Evolutionary conservation across 441 rosid species (phyloP).

Genomic region (Euphorbia corollata): DNA sequence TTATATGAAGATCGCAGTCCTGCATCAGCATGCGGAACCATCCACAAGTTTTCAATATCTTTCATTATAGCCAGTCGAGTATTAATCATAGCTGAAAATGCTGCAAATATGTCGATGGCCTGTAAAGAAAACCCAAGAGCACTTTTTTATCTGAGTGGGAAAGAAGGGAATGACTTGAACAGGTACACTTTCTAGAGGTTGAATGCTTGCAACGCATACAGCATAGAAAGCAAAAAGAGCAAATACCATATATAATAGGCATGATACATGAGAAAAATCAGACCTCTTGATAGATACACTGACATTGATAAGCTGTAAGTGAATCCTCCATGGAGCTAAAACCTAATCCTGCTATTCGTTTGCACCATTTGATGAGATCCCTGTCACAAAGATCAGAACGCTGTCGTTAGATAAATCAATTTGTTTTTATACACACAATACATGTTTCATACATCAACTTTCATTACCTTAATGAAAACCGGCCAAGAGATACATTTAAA

Average conservation of each 20-base stretch:
- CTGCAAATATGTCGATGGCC: constrained; percentile 82
- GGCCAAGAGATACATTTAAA: constrained; percentile 32
- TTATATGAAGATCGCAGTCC: constrained; percentile 41
- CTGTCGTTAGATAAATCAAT: constrained; percentile 14
- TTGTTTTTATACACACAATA: constrained; percentile 10
- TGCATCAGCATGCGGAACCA: constrained; percentile 38
- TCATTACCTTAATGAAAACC: constrained; percentile 72
- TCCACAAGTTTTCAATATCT: constrained; percentile 65
- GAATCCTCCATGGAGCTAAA: constrained; percentile 23
- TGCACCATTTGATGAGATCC: constrained; percentile 98
- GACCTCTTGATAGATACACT: constrained; percentile 73
- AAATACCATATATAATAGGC: constrained; percentile 1
- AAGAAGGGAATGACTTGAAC: not conserved
- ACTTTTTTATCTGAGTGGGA: not conserved
- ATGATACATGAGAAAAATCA: constrained; percentile 15
- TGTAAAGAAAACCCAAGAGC: constrained; percentile 29
- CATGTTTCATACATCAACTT: constrained; percentile 4
- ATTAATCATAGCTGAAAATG: constrained; percentile 51
- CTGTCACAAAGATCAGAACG: constrained; percentile 41
- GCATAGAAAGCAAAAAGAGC: constrained; percentile 4
- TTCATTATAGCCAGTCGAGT: constrained; percentile 45
- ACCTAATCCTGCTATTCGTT: constrained; percentile 53
- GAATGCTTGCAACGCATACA: not conserved
- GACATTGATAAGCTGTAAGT: constrained; percentile 47
- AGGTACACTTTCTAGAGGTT: not conserved